Conservation (phyloP, 768 basidiomycete species). For the Neoboletus brunneissimus region DNA sequence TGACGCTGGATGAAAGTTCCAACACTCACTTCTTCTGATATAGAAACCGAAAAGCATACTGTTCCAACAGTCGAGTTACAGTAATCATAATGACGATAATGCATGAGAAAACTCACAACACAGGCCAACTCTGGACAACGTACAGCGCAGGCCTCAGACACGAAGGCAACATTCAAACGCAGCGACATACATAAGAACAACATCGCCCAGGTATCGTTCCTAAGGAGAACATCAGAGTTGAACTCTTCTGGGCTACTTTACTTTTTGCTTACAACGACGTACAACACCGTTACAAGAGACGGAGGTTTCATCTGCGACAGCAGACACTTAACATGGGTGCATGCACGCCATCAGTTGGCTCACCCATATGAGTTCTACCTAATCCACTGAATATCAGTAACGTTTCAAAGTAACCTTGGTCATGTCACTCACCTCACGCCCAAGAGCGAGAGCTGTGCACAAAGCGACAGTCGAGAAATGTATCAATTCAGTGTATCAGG, state of each 20-base stretch:
- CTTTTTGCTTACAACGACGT: slow-evolving; percentile 23
- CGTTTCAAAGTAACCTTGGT: background rate
- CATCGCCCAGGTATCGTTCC: slow-evolving; percentile 33
- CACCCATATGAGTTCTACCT: slow-evolving; percentile 35
- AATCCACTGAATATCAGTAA: background rate
- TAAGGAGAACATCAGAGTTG: slow-evolving; percentile 8
- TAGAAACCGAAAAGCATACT: slow-evolving; percentile 23
- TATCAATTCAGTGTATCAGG: background rate
- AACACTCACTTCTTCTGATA: slow-evolving; percentile 17
- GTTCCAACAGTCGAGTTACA: background rate
- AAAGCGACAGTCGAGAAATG: background rate
- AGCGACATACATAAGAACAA: slow-evolving; percentile 26
- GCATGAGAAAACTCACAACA: slow-evolving; percentile 14
- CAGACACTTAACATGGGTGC: background rate
- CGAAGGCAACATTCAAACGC: background rate
- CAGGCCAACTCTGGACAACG: slow-evolving; percentile 15
- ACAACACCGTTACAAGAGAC: slow-evolving; percentile 26
- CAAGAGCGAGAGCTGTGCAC: slow-evolving; percentile 21
- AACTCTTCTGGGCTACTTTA: background rate
- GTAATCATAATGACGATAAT: background rate
- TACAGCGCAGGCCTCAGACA: slow-evolving; percentile 2
- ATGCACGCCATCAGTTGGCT: background rate
- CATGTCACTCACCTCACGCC: slow-evolving; percentile 26
- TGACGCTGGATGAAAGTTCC: background rate
- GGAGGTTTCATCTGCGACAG: slow-evolving; percentile 22